These are phyloP conservation scores for Chlorencoelia australis DNA, from an alignment of 2,329 filamentous ascomycete species.

Conservation along the genomic window DNA sequence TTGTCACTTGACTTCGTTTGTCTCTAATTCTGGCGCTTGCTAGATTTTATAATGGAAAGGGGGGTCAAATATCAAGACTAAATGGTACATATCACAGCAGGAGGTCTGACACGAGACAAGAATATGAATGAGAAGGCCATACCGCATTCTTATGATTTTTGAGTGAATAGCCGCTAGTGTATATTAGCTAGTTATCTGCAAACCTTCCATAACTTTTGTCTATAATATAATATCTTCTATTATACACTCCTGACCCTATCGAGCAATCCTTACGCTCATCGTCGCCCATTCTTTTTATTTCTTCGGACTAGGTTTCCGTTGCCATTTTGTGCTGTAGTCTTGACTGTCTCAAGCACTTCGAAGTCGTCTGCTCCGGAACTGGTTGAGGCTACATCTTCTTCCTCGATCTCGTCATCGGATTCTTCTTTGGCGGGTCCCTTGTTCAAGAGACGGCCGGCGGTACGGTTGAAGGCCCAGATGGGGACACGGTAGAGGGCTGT, in stretches of 20 bases:
- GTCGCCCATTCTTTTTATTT: constrained; percentile 21
- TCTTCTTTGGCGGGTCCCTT: constrained; percentile 28
- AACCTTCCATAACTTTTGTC: constrained; percentile 11
- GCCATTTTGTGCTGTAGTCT: constrained; percentile 23
- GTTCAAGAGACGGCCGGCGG: constrained; percentile 39
- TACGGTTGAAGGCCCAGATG: constrained; percentile 55
- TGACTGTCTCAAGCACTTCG: constrained; percentile 48
- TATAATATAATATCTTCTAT: constrained; percentile 9
- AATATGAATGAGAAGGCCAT: no score
- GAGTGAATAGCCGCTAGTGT: no score
- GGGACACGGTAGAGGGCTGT: constrained; percentile 77
- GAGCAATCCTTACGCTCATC: constrained; percentile 5
- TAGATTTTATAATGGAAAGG: no score
- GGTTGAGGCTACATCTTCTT: constrained; percentile 40
- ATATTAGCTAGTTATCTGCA: no score
- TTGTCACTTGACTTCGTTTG: no score
- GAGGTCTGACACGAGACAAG: no score
- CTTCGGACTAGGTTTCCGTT: constrained; percentile 19
- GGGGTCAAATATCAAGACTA: no score
- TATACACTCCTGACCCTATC: no score
- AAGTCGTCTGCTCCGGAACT: constrained; percentile 52
- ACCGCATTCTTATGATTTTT: no score
- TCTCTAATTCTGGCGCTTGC: no score
- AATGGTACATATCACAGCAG: no score
- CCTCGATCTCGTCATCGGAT: constrained; percentile 30